Conservation (phyloP, 306 rosid genomes). For the Astragalus glycyphyllos region DNA sequence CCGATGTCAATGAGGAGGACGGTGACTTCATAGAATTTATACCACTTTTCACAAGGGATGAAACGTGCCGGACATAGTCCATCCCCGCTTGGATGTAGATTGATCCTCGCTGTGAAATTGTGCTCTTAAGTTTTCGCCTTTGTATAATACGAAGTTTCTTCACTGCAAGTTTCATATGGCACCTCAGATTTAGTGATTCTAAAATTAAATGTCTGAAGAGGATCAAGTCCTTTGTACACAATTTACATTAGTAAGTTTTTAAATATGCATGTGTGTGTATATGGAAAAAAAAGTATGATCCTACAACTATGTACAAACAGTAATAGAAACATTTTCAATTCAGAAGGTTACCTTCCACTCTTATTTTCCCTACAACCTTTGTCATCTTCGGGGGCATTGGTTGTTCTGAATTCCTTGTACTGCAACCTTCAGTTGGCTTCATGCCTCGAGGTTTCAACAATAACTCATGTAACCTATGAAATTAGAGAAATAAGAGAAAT, state of each 20-base stretch:
- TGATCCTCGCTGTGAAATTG: constrained; percentile 81
- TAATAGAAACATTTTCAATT: not conserved
- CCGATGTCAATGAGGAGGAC: constrained; percentile 54
- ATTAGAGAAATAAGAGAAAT: constrained; percentile 32
- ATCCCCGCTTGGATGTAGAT: constrained; percentile 79
- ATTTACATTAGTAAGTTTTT: not conserved
- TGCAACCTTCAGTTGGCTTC: constrained; percentile 62
- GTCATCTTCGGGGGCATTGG: constrained; percentile 59
- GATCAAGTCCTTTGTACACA: constrained; percentile 8
- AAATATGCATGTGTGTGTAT: not conserved
- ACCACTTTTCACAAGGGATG: constrained; percentile 76
- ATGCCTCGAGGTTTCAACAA: constrained; percentile 77
- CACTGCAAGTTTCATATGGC: constrained; percentile 59
- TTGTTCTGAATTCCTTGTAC: constrained; percentile 64
- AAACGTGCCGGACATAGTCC: constrained; percentile 76
- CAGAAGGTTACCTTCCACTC: constrained; percentile 79
- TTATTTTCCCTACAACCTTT: constrained; percentile 85
- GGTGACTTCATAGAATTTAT: constrained; percentile 69
- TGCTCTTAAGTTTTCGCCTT: constrained; percentile 70
- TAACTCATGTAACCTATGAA: constrained; percentile 72
- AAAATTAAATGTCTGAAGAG: constrained; percentile 26
- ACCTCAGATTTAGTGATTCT: constrained; percentile 31
- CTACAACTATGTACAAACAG: not conserved
- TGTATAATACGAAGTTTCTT: constrained; percentile 83
- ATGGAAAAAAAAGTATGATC: not conserved